A percentile compares a stretch with the other conserved stretches of the same genome.
Evolutionary conservation across 495 filamentous ascomycete genomes (phyloP).

Genomic region (Xanthoparmelia taractica): DNA sequence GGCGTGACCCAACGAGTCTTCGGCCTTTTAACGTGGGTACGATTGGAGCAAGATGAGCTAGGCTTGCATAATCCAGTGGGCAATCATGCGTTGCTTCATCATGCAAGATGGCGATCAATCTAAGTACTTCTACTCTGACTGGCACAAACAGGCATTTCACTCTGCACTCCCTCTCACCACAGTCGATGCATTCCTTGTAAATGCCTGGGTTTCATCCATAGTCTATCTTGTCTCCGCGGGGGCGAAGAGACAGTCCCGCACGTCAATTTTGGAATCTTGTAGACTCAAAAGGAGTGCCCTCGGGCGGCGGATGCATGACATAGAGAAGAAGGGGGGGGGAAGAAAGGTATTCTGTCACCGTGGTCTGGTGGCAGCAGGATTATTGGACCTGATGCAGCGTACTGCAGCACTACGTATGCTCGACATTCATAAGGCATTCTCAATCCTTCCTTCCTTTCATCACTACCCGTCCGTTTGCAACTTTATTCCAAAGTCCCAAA

Average conservation of each 20-base stretch:
- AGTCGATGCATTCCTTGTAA: too few relatives aligned
- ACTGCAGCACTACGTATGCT: not conserved
- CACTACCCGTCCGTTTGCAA: not conserved
- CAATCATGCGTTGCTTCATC: not conserved
- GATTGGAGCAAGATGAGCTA: constrained; percentile 6
- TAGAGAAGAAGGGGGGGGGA: not conserved
- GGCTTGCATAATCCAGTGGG: constrained; percentile 8
- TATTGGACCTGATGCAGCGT: not conserved
- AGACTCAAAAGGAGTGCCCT: not conserved
- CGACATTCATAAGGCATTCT: not conserved
- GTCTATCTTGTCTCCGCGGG: too few relatives aligned
- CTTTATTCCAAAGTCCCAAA: not conserved
- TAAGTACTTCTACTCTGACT: too few relatives aligned
- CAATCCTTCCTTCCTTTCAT: not conserved
- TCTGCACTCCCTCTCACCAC: too few relatives aligned
- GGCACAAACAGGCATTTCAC: not conserved
- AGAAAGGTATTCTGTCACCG: not conserved
- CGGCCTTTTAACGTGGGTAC: constrained; percentile 9
- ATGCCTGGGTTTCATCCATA: not conserved
- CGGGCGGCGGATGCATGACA: constrained; percentile 7
- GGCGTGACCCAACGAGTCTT: not conserved
- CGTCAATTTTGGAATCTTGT: not conserved
- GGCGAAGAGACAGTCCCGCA: not conserved
- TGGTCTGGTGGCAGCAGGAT: not conserved
- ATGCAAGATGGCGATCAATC: constrained; percentile 8